Conservation (phyloP, 768 basidiomycete genomes). For the Lyophyllum shimeji region DNA sequence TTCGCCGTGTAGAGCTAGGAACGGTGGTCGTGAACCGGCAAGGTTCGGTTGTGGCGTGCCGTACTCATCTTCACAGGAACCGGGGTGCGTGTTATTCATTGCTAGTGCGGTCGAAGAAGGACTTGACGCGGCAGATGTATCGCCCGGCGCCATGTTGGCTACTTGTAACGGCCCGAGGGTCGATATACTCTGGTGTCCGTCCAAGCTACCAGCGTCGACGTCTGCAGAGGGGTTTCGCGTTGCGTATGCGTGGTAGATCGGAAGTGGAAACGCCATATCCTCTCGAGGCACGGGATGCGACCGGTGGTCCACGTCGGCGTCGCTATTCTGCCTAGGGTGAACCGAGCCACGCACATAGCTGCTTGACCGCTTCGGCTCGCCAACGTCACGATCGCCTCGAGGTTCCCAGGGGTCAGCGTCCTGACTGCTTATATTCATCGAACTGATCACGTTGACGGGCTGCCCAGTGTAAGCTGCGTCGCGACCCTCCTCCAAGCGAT, state of each 20-base stretch:
- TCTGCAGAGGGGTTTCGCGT: slow-evolving; percentile 21
- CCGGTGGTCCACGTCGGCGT: slow-evolving; percentile 19
- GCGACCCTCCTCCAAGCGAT: slow-evolving; percentile 21
- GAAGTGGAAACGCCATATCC: slow-evolving; percentile 21
- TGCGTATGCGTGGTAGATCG: slow-evolving; percentile 20
- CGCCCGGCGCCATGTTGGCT: slow-evolving; percentile 48
- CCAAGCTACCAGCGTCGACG: slow-evolving; percentile 17
- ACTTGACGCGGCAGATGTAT: slow-evolving; percentile 36
- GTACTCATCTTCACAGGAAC: slow-evolving; percentile 5
- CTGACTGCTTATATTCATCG: slow-evolving; percentile 23
- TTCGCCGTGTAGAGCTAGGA: slow-evolving; percentile 28
- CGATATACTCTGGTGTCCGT: slow-evolving; percentile 28
- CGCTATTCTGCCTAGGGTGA: slow-evolving; percentile 16
- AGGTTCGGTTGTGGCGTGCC: slow-evolving; percentile 25
- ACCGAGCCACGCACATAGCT: slow-evolving; percentile 25
- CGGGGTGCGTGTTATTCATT: slow-evolving; percentile 6
- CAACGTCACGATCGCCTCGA: slow-evolving; percentile 41
- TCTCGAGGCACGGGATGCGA: slow-evolving; percentile 22
- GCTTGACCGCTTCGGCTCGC: slow-evolving; percentile 36
- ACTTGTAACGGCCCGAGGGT: slow-evolving; percentile 48
- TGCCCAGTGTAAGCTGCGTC: slow-evolving; percentile 20
- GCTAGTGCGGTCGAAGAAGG: slow-evolving; percentile 24
- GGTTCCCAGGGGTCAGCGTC: slow-evolving; percentile 33
- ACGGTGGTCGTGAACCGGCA: slow-evolving; percentile 27
- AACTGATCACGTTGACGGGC: slow-evolving; percentile 20